Percentiles rank a stretch among this genome's conserved stretches.
These are phyloP conservation scores for Acanthamoeba quina DNA, from an alignment of 208 protist species.

Conservation along the genomic window DNA sequence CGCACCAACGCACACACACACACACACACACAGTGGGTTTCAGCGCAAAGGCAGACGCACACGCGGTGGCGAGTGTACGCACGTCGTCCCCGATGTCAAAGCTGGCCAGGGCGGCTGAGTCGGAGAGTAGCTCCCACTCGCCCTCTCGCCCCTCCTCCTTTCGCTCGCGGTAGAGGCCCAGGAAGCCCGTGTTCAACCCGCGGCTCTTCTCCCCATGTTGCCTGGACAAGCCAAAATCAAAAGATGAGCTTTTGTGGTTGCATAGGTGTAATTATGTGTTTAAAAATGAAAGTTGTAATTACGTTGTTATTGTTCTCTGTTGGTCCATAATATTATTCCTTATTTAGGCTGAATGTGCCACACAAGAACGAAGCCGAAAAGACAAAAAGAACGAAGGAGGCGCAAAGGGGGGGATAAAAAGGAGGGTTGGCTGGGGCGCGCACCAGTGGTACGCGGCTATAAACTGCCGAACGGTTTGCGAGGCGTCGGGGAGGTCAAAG, in stretches of 20 bases:
- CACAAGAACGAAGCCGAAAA: not conserved
- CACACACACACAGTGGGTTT: not conserved
- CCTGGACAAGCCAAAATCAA: not conserved
- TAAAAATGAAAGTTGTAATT: not conserved
- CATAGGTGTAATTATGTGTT: not conserved
- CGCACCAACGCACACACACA: not conserved
- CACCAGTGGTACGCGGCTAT: conserved; percentile 15
- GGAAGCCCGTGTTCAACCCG: not conserved
- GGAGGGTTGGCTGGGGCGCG: not conserved
- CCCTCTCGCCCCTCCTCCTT: not conserved
- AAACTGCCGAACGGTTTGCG: not conserved
- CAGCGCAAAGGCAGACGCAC: not conserved
- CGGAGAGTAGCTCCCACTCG: not conserved
- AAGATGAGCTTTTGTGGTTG: not conserved
- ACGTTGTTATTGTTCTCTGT: not conserved
- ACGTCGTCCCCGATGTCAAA: not conserved
- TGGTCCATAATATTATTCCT: not conserved
- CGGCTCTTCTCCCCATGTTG: conserved; percentile 1
- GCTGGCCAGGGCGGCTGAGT: not conserved
- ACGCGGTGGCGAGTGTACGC: not conserved
- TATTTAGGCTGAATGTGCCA: not conserved
- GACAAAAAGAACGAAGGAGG: not conserved
- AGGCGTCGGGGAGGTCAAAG: conserved; percentile 2
- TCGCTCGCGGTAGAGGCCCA: conserved; percentile 18
- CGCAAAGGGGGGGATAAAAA: not conserved